Evolutionary conservation across 257 asterid species (phyloP).

Genomic region (Lantana camara): DNA sequence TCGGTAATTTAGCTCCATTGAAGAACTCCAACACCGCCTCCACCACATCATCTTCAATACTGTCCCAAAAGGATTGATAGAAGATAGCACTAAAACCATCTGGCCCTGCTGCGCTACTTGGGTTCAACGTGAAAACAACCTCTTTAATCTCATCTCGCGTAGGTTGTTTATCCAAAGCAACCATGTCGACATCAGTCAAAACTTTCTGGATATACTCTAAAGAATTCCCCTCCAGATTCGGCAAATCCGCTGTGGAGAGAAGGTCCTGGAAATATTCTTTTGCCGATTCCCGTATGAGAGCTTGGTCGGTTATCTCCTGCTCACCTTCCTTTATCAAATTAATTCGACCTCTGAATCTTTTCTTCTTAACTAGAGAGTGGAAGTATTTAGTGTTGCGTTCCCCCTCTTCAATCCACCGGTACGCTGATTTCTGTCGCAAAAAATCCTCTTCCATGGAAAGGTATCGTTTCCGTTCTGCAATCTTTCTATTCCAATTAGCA

Average conservation of each 20-base stretch:
- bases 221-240: too few relatives aligned
- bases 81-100: neutral
- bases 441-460: too few relatives aligned
- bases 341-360: too few relatives aligned
- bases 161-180: neutral
- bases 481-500: too few relatives aligned
- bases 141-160: neutral
- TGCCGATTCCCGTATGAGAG: neutral
- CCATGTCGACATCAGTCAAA: too few relatives aligned
- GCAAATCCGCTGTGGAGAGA: too few relatives aligned
- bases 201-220: too few relatives aligned
- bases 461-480: too few relatives aligned
- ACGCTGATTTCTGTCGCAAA: too few relatives aligned
- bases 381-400: too few relatives aligned
- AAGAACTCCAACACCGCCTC: neutral
- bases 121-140: neutral
- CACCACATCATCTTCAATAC: neutral
- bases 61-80: neutral
- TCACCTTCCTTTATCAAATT: neutral
- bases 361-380: neutral
- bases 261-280: too few relatives aligned
- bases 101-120: neutral
- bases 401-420: too few relatives aligned
- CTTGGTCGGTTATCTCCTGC: neutral
- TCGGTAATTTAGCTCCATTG: neutral